Evolutionary conservation across 257 asterid genomes (phyloP).

Genomic region (Solanum neorickii): DNA sequence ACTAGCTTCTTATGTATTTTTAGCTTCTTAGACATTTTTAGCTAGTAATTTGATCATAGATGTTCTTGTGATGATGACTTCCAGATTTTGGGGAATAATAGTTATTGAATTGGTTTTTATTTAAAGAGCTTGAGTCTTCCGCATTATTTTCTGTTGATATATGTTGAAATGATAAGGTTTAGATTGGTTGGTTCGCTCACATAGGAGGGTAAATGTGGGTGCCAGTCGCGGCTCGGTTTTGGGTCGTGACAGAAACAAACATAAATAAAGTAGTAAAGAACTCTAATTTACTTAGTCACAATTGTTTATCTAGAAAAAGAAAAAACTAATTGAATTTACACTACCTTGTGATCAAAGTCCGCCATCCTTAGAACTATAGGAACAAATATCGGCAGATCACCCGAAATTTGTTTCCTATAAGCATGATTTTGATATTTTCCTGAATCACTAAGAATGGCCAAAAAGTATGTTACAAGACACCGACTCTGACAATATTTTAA

Average conservation of each 20-base stretch:
- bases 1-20: too few relatives aligned
- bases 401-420: constrained; percentile 41
- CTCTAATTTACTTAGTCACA: not conserved
- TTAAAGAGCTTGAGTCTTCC: too few relatives aligned
- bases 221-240: too few relatives aligned
- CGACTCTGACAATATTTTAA: not conserved
- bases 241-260: not conserved
- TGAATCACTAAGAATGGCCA: constrained; percentile 27
- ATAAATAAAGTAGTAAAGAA: not conserved
- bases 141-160: too few relatives aligned
- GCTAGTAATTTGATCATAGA: too few relatives aligned
- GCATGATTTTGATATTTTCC: constrained; percentile 17
- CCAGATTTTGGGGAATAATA: too few relatives aligned
- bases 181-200: too few relatives aligned
- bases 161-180: too few relatives aligned
- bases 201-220: too few relatives aligned
- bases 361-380: constrained; percentile 91
- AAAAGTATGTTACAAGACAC: not conserved
- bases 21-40: too few relatives aligned
- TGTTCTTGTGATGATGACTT: too few relatives aligned
- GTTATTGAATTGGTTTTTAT: too few relatives aligned
- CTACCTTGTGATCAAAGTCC: constrained; percentile 90
- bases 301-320: not conserved
- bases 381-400: constrained; percentile 71
- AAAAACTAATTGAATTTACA: not conserved